Conservation (phyloP, 2,329 filamentous ascomycete genomes). For the Aspergillus jensenii region DNA sequence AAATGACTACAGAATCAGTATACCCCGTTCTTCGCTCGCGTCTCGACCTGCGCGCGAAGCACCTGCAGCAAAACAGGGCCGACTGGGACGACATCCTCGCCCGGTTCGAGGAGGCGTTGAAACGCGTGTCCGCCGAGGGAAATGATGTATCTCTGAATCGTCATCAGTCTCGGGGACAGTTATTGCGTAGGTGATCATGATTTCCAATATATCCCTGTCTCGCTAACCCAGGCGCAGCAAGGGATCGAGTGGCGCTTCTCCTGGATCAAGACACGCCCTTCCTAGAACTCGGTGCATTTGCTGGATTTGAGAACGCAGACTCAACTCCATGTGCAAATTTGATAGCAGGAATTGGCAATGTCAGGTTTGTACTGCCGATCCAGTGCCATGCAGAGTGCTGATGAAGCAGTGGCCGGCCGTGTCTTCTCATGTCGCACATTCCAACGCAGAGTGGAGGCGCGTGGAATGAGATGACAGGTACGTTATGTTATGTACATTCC, state of each 20-base stretch:
- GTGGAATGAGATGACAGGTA: slow-evolving; percentile 45
- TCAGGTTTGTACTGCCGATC: slow-evolving; percentile 18
- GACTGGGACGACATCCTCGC: slow-evolving; percentile 34
- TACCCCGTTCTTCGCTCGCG: slow-evolving; percentile 17
- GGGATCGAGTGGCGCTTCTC: slow-evolving; percentile 40
- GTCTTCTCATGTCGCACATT: slow-evolving; percentile 43
- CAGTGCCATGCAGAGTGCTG: neutral
- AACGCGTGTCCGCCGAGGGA: slow-evolving; percentile 30
- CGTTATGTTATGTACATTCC: neutral
- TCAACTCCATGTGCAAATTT: slow-evolving; percentile 40
- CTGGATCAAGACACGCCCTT: slow-evolving; percentile 43
- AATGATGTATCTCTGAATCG: slow-evolving; percentile 26
- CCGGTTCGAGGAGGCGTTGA: slow-evolving; percentile 29
- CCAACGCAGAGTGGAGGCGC: slow-evolving; percentile 45
- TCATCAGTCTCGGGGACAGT: slow-evolving; percentile 30
- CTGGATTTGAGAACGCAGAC: slow-evolving; percentile 34
- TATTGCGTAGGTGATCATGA: slow-evolving; percentile 23
- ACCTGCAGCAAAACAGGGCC: slow-evolving; percentile 20
- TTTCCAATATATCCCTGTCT: neutral
- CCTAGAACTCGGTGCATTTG: slow-evolving; percentile 40
- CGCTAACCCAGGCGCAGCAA: slow-evolving; percentile 22
- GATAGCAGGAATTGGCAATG: slow-evolving; percentile 40
- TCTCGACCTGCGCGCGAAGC: slow-evolving; percentile 21
- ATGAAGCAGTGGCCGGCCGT: slow-evolving; percentile 31
- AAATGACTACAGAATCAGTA: slow-evolving; percentile 17